Conservation (phyloP, 441 rosid genomes). For the Euphorbia corollata region DNA sequence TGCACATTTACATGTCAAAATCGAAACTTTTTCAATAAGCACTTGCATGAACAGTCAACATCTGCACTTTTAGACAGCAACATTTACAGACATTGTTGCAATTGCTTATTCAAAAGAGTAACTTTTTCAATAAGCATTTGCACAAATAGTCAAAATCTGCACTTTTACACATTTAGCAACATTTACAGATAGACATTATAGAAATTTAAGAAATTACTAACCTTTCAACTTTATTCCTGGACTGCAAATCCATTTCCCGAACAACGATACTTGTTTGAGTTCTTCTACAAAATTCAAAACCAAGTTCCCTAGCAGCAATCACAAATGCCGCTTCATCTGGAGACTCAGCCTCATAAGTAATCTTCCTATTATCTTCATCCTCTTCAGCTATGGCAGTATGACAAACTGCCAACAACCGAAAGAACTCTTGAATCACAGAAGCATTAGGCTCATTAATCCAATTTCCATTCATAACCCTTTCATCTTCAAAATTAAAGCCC, state of each 20-base stretch:
- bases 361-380: constrained; percentile 60
- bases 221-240: constrained; percentile 59
- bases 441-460: constrained; percentile 65
- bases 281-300: constrained; percentile 75
- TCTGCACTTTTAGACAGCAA: not conserved
- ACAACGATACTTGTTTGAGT: constrained; percentile 69
- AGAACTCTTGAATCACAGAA: constrained; percentile 52
- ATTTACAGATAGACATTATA: not conserved
- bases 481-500: constrained; percentile 85
- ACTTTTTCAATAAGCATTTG: no score
- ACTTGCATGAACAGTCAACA: not conserved
- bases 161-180: no score
- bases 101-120: no score
- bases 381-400: constrained; percentile 93
- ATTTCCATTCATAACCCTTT: constrained; percentile 64
- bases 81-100: not conserved
- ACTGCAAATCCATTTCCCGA: constrained; percentile 53
- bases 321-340: constrained; percentile 98
- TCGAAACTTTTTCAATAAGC: constrained; percentile 3
- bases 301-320: constrained; percentile 89
- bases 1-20: constrained; percentile 26
- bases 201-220: constrained; percentile 22
- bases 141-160: no score
- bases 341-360: constrained; percentile 93
- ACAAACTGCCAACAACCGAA: constrained; percentile 68